phyloP scores from a whole-genome alignment of 2,329 filamentous ascomycete genomes.

The Peltaster fructicola region DNA sequence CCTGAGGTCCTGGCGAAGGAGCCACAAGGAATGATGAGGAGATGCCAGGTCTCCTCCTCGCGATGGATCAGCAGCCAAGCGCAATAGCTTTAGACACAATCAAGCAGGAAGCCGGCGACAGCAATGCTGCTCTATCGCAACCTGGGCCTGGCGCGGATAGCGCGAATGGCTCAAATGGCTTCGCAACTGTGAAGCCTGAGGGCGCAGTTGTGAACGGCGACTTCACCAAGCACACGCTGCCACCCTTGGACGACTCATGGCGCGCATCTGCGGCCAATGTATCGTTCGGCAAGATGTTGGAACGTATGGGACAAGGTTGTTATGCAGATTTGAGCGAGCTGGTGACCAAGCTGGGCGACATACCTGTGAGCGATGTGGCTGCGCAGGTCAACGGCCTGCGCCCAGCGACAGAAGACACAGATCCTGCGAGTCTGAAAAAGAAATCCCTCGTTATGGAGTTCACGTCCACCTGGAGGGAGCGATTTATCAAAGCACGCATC shows the following conservation, averaged over 20 bases:
- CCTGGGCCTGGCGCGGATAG: not conserved
- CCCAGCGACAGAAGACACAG: constrained; percentile 35
- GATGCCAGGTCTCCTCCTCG: too few relatives aligned
- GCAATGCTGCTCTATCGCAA: too few relatives aligned
- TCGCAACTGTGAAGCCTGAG: constrained; percentile 1
- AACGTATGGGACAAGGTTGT: constrained; percentile 64
- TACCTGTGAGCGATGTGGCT: constrained; percentile 35
- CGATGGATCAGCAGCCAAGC: too few relatives aligned
- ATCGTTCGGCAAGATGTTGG: constrained; percentile 56
- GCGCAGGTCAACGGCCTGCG: constrained; percentile 22
- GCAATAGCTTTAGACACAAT: too few relatives aligned
- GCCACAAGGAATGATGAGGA: too few relatives aligned
- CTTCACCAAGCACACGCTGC: constrained; percentile 20
- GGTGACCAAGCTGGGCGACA: constrained; percentile 49
- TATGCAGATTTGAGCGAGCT: constrained; percentile 60
- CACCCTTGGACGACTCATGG: constrained; percentile 38
- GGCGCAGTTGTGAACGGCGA: constrained; percentile 2
- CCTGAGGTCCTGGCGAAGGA: too few relatives aligned
- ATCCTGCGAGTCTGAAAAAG: constrained; percentile 52
- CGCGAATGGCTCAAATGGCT: constrained; percentile 1
- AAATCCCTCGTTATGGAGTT: constrained; percentile 62
- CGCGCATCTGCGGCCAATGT: constrained; percentile 56
- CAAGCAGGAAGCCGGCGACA: too few relatives aligned
- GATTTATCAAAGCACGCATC: constrained; percentile 85
- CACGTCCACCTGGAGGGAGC: constrained; percentile 59